Conservation (phyloP, 2,329 filamentous ascomycete species). For the Curvularia spicifera region DNA sequence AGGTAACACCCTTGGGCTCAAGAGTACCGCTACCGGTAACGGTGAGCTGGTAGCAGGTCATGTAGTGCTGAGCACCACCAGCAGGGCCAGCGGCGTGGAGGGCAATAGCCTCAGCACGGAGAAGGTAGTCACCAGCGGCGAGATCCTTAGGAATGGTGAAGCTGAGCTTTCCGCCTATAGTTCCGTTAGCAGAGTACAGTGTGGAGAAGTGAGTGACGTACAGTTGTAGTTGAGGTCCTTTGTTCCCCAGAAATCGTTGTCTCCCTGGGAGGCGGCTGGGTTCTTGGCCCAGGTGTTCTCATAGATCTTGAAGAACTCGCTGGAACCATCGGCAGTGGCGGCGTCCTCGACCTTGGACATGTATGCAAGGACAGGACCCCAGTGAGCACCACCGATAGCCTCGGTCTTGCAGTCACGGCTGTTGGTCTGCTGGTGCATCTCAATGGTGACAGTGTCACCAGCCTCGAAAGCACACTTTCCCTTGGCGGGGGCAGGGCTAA, state of each 20-base stretch:
- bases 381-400: conserved; percentile 51
- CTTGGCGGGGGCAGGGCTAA: conserved; percentile 33
- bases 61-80: conserved; percentile 56
- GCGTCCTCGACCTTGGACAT: conserved; percentile 52
- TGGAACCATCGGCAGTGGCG: conserved; percentile 53
- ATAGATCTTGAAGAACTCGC: conserved; percentile 59
- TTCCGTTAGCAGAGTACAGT: not conserved
- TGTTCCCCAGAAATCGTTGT: conserved; percentile 51
- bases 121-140: conserved; percentile 53
- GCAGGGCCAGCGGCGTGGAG: conserved; percentile 50
- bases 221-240: conserved; percentile 53
- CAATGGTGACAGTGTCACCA: conserved; percentile 39
- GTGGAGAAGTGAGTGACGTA: not conserved
- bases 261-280: conserved; percentile 47
- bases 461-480: conserved; percentile 37
- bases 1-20: conserved; percentile 54
- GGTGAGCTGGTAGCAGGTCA: conserved; percentile 54
- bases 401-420: conserved; percentile 31
- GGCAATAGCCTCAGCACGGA: conserved; percentile 56
- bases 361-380: conserved; percentile 62
- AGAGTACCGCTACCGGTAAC: conserved; percentile 46
- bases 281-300: conserved; percentile 49
- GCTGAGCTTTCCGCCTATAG: conserved; percentile 31
- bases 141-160: conserved; percentile 50
- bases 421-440: conserved; percentile 42